Evolutionary conservation across 768 basidiomycete genomes (phyloP), one percentile per base, ranked within the genome.

Genomic region (Candolleomyces eurysporus): DNA sequence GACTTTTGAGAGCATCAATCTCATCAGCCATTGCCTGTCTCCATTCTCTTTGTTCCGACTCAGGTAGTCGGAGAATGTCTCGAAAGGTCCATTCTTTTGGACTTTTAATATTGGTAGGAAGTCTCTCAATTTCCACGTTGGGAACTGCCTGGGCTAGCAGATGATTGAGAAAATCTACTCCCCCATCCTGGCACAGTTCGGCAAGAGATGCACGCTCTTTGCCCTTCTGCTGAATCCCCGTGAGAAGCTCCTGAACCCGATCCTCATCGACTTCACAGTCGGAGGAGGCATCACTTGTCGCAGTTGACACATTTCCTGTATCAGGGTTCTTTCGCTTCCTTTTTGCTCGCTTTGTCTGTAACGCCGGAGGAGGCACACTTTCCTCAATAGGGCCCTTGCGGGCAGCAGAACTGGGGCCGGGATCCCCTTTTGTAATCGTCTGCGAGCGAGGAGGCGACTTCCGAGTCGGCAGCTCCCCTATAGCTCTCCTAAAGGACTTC

Each of bases 1-100:
- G 16, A 13, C 60, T 60, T 26, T 57, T 22, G 16, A 63, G 59
- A 7, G 63, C 63, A 22, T 57, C 26, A 22, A 63, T n/a, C 49
- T 63, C 63, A 22, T 63, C 59, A 3, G 16, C 2, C n/a, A 59
- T 60, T 17, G 59, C 63, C 1, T 7, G 22, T 26, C 30, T 48
- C 63, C 63, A 63, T 45, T 57, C 58, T 30, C 59, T 9, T 39
- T 55, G 40, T 42, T 60, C 19, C 42, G 36, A 3, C 2, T 26
- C 42, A 26, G 59, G 52, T 5, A 60, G 0, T 31, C 43, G 42
- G 39, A 45, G 4, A 39, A 60, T 54, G 21, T 60, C 43, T 9
- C 32, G 21, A 31, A 13, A 60, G 7, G 59, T 54, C 59, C 59
- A 60, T 5, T 60, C 52, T 48, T 31, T 32, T 30, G 43, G 59